Evolutionary conservation across 2,329 filamentous ascomycete genomes (phyloP).

Genomic region (Coniochaeta sp.): DNA sequence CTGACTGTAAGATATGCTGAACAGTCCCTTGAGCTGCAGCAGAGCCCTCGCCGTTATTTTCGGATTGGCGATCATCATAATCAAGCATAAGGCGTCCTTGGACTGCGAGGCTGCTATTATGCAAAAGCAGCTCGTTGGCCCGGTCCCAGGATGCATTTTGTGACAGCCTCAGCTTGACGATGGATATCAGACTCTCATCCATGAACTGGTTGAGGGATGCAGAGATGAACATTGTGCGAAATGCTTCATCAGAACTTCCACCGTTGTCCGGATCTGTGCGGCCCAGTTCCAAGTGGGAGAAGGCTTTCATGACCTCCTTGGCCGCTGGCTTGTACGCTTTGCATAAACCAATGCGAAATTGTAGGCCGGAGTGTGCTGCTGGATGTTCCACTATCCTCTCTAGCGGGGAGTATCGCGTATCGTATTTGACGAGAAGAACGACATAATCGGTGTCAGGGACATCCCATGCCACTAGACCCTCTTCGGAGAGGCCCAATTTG

Average conservation of each 20-base stretch:
- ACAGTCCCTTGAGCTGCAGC: background rate
- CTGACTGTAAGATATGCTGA: constrained; percentile 12
- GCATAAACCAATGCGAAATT: constrained; percentile 64
- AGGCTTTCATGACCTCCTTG: constrained; percentile 26
- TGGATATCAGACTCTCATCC: constrained; percentile 52
- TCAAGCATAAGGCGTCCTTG: background rate
- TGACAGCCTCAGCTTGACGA: constrained; percentile 52
- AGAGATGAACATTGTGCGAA: constrained; percentile 61
- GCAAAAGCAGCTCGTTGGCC: constrained; percentile 39
- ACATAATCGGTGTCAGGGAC: constrained; percentile 60
- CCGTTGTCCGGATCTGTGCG: background rate
- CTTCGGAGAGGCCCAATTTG: constrained; percentile 65
- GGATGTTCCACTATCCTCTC: constrained; percentile 41
- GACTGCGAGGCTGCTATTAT: background rate
- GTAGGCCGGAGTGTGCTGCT: constrained; percentile 27
- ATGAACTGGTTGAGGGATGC: constrained; percentile 62
- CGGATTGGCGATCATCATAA: too few relatives aligned
- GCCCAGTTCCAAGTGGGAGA: constrained; percentile 11
- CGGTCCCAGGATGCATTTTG: constrained; percentile 56
- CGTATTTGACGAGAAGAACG: constrained; percentile 62
- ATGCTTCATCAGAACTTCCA: constrained; percentile 17
- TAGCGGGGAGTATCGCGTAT: constrained; percentile 51
- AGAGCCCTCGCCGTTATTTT: constrained; percentile 10
- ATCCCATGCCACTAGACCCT: constrained; percentile 72
- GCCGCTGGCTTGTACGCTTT: constrained; percentile 63